Conservation (phyloP, 1,284 basidiomycete species). For the Leccinum solheimii region DNA sequence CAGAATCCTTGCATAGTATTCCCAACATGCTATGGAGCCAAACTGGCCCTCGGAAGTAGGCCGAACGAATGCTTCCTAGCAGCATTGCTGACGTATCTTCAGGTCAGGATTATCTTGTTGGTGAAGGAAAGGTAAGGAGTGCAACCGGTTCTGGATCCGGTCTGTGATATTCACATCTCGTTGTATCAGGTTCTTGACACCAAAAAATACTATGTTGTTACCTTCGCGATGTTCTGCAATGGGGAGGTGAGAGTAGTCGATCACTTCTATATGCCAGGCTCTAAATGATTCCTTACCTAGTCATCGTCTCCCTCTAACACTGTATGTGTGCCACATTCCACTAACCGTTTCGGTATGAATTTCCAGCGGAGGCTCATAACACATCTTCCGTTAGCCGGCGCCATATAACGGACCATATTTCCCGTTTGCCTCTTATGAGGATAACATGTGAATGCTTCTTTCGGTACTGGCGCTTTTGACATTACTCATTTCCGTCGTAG, state of each 20-base stretch:
- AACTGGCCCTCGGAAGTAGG: constrained; percentile 34
- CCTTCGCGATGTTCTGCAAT: constrained; percentile 56
- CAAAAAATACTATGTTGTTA: constrained; percentile 51
- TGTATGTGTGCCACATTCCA: constrained; percentile 29
- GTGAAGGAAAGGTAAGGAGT: constrained; percentile 44
- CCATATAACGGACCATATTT: constrained; percentile 47
- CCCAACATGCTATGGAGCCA: constrained; percentile 39
- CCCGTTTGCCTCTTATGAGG: constrained; percentile 48
- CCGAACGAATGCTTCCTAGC: not conserved
- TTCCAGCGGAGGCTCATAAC: not conserved
- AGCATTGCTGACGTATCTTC: constrained; percentile 6
- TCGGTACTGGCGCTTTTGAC: not conserved
- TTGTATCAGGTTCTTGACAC: constrained; percentile 46
- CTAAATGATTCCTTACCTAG: constrained; percentile 22
- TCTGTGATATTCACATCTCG: not conserved
- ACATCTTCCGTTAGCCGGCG: constrained; percentile 30
- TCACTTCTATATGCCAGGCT: not conserved
- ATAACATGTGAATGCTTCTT: constrained; percentile 49
- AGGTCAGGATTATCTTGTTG: constrained; percentile 53
- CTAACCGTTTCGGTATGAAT: not conserved
- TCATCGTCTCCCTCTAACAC: constrained; percentile 67
- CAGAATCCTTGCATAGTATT: constrained; percentile 39
- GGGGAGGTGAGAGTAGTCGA: constrained; percentile 44
- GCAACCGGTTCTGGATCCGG: not conserved
- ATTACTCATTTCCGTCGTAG: constrained; percentile 29